Conservation (phyloP, 2,329 filamentous ascomycete species). For the Ilyonectria sp. region DNA sequence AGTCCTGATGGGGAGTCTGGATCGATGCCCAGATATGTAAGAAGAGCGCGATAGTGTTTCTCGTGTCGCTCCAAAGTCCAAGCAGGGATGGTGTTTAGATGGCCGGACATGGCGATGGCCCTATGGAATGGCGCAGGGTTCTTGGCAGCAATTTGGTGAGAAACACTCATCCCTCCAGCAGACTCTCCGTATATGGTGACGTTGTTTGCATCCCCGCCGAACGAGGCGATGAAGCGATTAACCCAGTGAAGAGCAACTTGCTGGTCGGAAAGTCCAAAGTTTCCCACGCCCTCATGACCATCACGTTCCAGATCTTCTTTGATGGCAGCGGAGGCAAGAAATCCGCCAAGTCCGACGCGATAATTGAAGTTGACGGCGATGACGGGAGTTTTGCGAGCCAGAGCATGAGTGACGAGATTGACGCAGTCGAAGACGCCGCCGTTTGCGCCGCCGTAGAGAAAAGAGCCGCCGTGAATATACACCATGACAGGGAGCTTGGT, state of each 20-base stretch:
- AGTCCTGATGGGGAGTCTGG: constrained; percentile 22
- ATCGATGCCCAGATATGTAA: constrained; percentile 30
- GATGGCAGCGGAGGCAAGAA: constrained; percentile 27
- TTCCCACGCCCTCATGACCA: constrained; percentile 26
- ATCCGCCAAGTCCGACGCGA: constrained; percentile 28
- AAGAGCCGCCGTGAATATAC: constrained; percentile 34
- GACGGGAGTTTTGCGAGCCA: constrained; percentile 20
- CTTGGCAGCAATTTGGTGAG: constrained; percentile 26
- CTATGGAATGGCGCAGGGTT: constrained; percentile 31
- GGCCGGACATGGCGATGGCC: constrained; percentile 32
- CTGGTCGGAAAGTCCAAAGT: constrained; percentile 31
- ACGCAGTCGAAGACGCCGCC: constrained; percentile 28
- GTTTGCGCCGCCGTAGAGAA: constrained; percentile 32
- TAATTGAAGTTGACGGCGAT: constrained; percentile 31
- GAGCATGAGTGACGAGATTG: constrained; percentile 29
- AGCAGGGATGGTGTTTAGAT: constrained; percentile 28
- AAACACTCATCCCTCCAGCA: constrained; percentile 31
- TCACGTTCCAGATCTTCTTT: constrained; percentile 24
- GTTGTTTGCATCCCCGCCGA: constrained; percentile 30
- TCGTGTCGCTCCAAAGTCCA: constrained; percentile 31
- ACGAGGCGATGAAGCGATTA: constrained; percentile 27
- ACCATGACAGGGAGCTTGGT: constrained; percentile 30
- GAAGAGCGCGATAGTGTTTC: constrained; percentile 29
- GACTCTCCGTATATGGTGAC: constrained; percentile 34
- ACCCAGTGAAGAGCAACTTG: constrained; percentile 32